Percentiles rank a stretch among this genome's conserved stretches.
These are phyloP conservation scores for Stachybotrys elegans DNA, from an alignment of 2,329 filamentous ascomycete species.

Conservation along the genomic window DNA sequence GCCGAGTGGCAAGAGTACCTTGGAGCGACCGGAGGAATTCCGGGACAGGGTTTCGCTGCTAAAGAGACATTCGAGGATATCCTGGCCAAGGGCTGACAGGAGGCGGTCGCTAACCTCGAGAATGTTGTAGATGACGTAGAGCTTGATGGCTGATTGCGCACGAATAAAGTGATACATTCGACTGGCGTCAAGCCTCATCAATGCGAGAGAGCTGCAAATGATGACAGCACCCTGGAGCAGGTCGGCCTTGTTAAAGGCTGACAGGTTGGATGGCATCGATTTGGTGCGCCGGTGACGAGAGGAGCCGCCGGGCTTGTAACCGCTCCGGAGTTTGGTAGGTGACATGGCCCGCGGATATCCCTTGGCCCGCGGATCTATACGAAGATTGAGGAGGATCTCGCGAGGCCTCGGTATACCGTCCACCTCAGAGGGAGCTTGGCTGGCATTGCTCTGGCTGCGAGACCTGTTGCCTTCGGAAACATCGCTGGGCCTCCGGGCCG, in stretches of 20 bases:
- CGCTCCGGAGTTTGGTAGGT: conserved; percentile 11
- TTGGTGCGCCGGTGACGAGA: conserved; percentile 68
- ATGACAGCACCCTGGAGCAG: conserved; percentile 87
- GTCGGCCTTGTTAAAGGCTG: conserved; percentile 90
- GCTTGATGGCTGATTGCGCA: conserved; percentile 92
- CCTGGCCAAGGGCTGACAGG: conserved; percentile 86
- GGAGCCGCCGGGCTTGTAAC: conserved; percentile 18
- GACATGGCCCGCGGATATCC: no score
- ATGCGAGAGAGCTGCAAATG: conserved; percentile 73
- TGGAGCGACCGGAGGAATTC: conserved; percentile 82
- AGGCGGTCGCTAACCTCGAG: conserved; percentile 89
- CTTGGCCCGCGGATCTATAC: conserved; percentile 4
- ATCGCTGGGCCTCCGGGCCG: conserved; percentile 27
- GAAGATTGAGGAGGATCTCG: conserved; percentile 7
- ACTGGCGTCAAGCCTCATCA: conserved; percentile 91
- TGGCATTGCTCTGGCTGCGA: conserved; percentile 31
- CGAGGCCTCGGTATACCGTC: conserved; percentile 6
- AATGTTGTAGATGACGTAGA: conserved; percentile 98
- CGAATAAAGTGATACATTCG: conserved; percentile 98
- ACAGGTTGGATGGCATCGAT: conserved; percentile 78
- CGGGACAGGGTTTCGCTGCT: conserved; percentile 88
- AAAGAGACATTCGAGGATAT: conserved; percentile 93
- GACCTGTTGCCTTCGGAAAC: conserved; percentile 32
- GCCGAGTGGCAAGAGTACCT: conserved; percentile 80
- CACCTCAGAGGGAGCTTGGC: conserved; percentile 16